These are phyloP conservation scores for Aspergillus jensenii DNA, from an alignment of 2,329 filamentous ascomycete species.

Conservation along the genomic window DNA sequence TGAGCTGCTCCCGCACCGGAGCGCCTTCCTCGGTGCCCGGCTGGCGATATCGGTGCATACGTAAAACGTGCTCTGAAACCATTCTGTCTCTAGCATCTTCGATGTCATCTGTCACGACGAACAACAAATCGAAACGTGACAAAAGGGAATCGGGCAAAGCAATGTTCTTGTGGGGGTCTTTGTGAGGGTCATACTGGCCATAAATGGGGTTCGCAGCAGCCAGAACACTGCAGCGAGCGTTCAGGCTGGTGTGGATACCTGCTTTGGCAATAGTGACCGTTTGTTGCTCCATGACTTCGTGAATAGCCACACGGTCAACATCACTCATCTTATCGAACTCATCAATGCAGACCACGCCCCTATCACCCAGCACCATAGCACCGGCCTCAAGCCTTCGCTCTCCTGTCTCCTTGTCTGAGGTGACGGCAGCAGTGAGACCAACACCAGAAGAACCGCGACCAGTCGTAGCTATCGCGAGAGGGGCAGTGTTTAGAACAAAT, in stretches of 20 bases:
- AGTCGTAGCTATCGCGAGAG: conserved; percentile 93
- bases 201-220: conserved; percentile 97
- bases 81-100: conserved; percentile 88
- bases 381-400: conserved; percentile 92
- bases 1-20: conserved; percentile 82
- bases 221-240: conserved; percentile 93
- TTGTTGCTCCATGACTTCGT: conserved; percentile 99
- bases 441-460: conserved; percentile 96
- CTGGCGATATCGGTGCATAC: conserved; percentile 94
- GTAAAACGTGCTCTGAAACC: conserved; percentile 92
- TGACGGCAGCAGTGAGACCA: conserved; percentile 95
- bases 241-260: conserved; percentile 95
- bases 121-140: conserved; percentile 97
- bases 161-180: conserved; percentile 98
- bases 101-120: conserved; percentile 97
- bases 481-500: conserved; percentile 95
- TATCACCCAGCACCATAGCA: conserved; percentile 97
- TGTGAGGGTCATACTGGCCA: conserved; percentile 97
- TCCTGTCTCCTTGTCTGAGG: conserved; percentile 94
- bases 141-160: conserved; percentile 93
- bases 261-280: conserved; percentile 99
- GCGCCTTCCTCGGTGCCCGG: conserved; percentile 92
- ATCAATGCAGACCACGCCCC: conserved; percentile 97
- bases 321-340: conserved; percentile 99
- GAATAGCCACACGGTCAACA: conserved; percentile 94